A percentile compares a stretch with the other conserved stretches of the same genome.
These are phyloP conservation scores for Claviceps africana DNA, from an alignment of 2,329 filamentous ascomycete species.

Conservation along the genomic window DNA sequence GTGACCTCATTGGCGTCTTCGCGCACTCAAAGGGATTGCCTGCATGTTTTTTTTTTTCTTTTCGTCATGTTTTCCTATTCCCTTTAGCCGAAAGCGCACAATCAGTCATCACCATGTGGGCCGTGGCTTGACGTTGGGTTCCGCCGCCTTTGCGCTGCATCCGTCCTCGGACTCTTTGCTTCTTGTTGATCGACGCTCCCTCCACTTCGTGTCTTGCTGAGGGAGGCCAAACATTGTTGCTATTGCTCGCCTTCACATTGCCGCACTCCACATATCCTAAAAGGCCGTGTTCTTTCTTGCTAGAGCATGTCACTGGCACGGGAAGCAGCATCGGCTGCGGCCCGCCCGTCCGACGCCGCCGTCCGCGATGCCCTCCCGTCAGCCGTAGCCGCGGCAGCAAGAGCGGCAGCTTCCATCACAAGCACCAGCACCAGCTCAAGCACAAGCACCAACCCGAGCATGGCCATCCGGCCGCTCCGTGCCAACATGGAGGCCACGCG, in stretches of 20 bases:
- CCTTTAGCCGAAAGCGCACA: too few relatives aligned
- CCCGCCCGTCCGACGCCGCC: background rate
- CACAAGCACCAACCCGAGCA: background rate
- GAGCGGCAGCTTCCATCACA: too few relatives aligned
- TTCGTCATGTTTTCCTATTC: too few relatives aligned
- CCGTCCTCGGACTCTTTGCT: background rate
- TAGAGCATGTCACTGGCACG: slow-evolving; percentile 3
- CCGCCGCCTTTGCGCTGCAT: background rate
- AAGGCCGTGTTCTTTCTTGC: background rate
- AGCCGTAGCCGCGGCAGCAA: too few relatives aligned
- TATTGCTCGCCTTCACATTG: background rate
- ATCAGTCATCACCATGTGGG: background rate
- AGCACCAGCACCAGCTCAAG: background rate
- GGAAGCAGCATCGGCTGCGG: background rate
- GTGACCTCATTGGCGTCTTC: too few relatives aligned
- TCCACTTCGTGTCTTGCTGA: background rate
- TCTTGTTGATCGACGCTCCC: background rate
- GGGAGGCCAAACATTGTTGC: background rate
- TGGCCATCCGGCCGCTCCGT: background rate
- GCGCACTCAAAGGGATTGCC: too few relatives aligned
- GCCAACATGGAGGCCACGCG: slow-evolving; percentile 1
- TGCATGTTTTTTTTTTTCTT: too few relatives aligned
- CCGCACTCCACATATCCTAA: background rate
- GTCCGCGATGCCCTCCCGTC: background rate
- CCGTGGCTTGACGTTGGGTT: background rate